Evolutionary conservation across 176 grass and related monocot species (phyloP).

Genomic region (maize (Zea mays)): DNA sequence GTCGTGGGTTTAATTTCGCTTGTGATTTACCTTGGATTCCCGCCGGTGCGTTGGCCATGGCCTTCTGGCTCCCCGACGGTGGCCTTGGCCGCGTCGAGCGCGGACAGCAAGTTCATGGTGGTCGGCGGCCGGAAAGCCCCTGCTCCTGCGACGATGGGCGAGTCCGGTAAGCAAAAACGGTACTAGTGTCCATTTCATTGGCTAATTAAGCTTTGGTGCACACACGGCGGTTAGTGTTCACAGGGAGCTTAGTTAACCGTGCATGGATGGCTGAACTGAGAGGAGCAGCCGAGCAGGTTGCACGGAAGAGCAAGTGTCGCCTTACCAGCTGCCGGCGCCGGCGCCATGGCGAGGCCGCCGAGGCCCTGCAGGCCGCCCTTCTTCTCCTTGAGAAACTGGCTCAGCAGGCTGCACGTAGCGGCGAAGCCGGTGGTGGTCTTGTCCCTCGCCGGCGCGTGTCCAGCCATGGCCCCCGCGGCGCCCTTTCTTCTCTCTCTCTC

Average conservation of each 20-base stretch:
- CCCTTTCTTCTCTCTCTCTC: neutral
- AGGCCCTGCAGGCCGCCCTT: slow-evolving; percentile 41
- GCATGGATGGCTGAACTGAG: neutral
- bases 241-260: neutral
- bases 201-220: neutral
- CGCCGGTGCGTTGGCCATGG: neutral
- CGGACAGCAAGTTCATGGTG: slow-evolving; percentile 54
- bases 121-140: slow-evolving; percentile 38
- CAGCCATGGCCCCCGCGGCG: neutral
- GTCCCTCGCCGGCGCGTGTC: slow-evolving; percentile 4
- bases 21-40: slow-evolving; percentile 20
- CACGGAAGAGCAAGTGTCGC: neutral
- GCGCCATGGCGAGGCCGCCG: slow-evolving; percentile 29
- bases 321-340: slow-evolving; percentile 28
- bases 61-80: neutral
- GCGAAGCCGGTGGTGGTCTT: slow-evolving; percentile 47
- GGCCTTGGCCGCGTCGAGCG: slow-evolving; percentile 14
- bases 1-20: neutral
- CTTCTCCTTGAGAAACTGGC: slow-evolving; percentile 62
- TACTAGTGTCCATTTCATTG: neutral
- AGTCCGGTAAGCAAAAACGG: neutral
- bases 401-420: slow-evolving; percentile 58
- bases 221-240: neutral
- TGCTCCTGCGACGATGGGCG: slow-evolving; percentile 29
- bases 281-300: neutral